Conservation (phyloP, 2,329 filamentous ascomycete genomes). For the Penicillium sumatraense region DNA sequence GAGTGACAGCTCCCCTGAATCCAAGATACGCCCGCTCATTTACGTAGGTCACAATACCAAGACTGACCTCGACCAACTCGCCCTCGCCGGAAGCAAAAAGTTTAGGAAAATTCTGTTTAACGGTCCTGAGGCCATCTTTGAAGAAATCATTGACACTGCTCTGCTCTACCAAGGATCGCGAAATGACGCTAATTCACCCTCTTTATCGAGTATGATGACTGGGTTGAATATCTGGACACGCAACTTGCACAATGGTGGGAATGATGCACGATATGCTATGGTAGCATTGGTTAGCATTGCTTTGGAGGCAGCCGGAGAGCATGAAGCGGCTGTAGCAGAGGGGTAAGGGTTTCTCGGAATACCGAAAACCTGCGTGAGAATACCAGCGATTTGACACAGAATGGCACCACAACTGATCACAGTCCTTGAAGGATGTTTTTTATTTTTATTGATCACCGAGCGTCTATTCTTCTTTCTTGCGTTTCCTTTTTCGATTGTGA, state of each 20-base stretch:
- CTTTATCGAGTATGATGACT: constrained; percentile 65
- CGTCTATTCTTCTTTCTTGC: too few relatives aligned
- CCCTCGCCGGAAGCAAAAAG: background rate
- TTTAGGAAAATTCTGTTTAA: background rate
- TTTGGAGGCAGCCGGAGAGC: constrained; percentile 5
- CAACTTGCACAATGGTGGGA: constrained; percentile 83
- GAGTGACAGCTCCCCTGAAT: too few relatives aligned
- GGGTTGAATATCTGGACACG: constrained; percentile 66
- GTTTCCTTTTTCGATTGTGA: too few relatives aligned
- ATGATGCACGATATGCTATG: constrained; percentile 81
- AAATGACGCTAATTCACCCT: constrained; percentile 57
- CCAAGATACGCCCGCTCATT: constrained; percentile 62
- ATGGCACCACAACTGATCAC: too few relatives aligned
- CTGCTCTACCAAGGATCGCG: constrained; percentile 69
- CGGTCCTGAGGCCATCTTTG: constrained; percentile 47
- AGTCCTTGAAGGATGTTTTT: too few relatives aligned
- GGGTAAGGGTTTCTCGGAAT: too few relatives aligned
- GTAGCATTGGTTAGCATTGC: constrained; percentile 70
- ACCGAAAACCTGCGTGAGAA: too few relatives aligned
- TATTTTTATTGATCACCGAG: too few relatives aligned
- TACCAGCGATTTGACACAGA: too few relatives aligned
- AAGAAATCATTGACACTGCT: constrained; percentile 67
- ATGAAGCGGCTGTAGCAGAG: background rate
- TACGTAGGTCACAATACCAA: constrained; percentile 64
- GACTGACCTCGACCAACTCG: background rate